A percentile compares a stretch with the other conserved stretches of the same genome.
phyloP scores from a whole-genome alignment of 805 yeast species.

The Suhomyces canberraensis region DNA sequence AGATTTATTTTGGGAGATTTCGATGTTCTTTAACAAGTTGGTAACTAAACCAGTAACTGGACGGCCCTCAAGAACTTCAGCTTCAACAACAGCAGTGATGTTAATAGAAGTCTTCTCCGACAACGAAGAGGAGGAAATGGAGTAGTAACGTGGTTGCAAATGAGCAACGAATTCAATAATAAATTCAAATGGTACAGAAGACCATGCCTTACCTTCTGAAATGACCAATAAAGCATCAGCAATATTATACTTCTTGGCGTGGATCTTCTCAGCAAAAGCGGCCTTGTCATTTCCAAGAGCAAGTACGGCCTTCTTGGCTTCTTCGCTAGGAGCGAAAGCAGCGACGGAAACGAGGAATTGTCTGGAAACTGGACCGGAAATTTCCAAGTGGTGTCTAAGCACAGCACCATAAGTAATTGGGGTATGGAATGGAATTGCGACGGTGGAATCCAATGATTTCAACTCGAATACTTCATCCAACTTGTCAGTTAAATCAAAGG shows the following conservation, averaged over 20 bases:
- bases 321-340: slow-evolving; percentile 75
- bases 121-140: slow-evolving; percentile 86
- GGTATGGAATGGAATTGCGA: slow-evolving; percentile 59
- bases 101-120: slow-evolving; percentile 73
- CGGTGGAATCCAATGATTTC: slow-evolving; percentile 68
- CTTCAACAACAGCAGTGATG: slow-evolving; percentile 91
- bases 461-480: slow-evolving; percentile 58
- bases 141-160: slow-evolving; percentile 91
- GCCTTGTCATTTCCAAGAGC: slow-evolving; percentile 66
- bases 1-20: slow-evolving; percentile 49
- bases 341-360: slow-evolving; percentile 72
- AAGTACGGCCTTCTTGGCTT: slow-evolving; percentile 46
- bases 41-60: slow-evolving; percentile 85
- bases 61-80: slow-evolving; percentile 31
- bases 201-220: slow-evolving; percentile 70
- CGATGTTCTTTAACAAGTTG: slow-evolving; percentile 74
- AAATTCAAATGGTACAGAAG: slow-evolving; percentile 75
- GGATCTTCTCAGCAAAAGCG: slow-evolving; percentile 62
- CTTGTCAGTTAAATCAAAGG: slow-evolving; percentile 57
- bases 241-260: slow-evolving; percentile 59
- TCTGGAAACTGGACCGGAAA: slow-evolving; percentile 90
- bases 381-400: slow-evolving; percentile 83
- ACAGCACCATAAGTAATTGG: slow-evolving; percentile 90
- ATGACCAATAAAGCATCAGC: slow-evolving; percentile 68
- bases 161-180: slow-evolving; percentile 76